These are phyloP conservation scores for Galeopsis tetrahit DNA, from an alignment of 257 asterid genomes.

Conservation along the genomic window DNA sequence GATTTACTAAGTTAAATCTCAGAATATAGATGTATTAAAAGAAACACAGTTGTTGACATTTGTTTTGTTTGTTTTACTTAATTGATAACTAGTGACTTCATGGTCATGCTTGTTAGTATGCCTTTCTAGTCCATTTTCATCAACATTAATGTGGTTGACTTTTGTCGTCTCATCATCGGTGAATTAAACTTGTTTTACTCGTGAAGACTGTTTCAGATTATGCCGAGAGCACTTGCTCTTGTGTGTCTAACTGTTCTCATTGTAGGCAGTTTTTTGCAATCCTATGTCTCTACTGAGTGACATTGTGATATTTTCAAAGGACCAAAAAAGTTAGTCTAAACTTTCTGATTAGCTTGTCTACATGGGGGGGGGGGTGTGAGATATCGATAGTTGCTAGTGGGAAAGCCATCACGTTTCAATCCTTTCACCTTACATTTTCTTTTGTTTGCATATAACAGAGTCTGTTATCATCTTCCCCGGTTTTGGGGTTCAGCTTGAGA, in stretches of 20 bases:
- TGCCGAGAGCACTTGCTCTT: constrained; percentile 9
- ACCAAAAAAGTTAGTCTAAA: background rate
- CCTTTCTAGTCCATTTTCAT: constrained; percentile 12
- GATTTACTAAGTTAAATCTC: constrained; percentile 7
- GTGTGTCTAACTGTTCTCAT: background rate
- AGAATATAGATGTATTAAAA: constrained; percentile 12
- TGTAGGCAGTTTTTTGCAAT: constrained; percentile 13
- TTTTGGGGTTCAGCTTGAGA: constrained; percentile 92
- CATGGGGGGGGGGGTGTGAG: background rate
- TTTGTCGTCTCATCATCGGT: constrained; percentile 11
- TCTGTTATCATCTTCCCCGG: constrained; percentile 79
- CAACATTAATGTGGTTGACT: background rate
- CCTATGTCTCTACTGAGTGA: constrained; percentile 5
- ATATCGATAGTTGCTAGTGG: background rate
- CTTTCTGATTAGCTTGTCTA: constrained; percentile 6
- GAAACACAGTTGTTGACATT: background rate
- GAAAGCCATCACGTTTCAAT: constrained; percentile 18
- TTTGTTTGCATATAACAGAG: constrained; percentile 53
- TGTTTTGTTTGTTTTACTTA: constrained; percentile 9
- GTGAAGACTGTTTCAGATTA: background rate
- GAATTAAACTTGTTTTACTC: background rate
- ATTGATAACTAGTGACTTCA: constrained; percentile 7
- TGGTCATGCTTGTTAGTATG: constrained; percentile 16
- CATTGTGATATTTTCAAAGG: background rate
- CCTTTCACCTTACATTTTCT: constrained; percentile 13